phyloP scores from a whole-genome alignment of 441 rosid genomes.

The Arabidopsis lyrata region DNA sequence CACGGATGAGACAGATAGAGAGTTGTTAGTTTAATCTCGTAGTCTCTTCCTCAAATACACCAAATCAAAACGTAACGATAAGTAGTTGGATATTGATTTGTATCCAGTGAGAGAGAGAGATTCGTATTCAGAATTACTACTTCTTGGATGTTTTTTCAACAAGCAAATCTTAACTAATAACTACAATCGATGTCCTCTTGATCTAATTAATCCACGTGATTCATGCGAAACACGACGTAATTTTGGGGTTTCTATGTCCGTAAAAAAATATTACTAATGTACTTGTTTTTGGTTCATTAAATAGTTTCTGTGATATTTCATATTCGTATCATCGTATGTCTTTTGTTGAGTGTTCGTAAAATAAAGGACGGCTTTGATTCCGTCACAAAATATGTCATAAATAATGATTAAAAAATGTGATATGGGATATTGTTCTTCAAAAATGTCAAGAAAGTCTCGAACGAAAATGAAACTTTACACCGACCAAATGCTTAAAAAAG shows the following conservation, averaged over 20 bases:
- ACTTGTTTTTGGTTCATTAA: background rate
- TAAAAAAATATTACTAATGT: background rate
- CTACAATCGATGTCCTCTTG: slow-evolving; percentile 5
- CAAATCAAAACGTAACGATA: slow-evolving; percentile 18
- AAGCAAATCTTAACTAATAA: background rate
- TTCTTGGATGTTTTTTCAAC: slow-evolving; percentile 11
- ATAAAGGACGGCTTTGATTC: background rate
- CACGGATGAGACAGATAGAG: slow-evolving; percentile 24
- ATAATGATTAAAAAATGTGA: background rate
- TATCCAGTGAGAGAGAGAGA: slow-evolving; percentile 20
- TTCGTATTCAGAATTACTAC: slow-evolving; percentile 13
- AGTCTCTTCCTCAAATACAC: slow-evolving; percentile 28
- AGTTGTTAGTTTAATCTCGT: slow-evolving; percentile 25
- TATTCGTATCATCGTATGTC: background rate
- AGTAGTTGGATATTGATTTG: background rate
- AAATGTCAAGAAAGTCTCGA: background rate
- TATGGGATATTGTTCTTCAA: background rate
- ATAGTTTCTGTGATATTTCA: background rate
- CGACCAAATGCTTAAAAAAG: background rate
- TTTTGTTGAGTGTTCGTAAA: background rate
- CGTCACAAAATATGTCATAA: background rate
- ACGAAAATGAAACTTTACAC: background rate
- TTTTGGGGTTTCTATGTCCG: background rate
- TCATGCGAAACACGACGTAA: slow-evolving; percentile 32
- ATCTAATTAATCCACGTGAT: slow-evolving; percentile 32